Base-by-base conservation (phyloP, 768 basidiomycete species). In the Zangia roseola region DNA sequence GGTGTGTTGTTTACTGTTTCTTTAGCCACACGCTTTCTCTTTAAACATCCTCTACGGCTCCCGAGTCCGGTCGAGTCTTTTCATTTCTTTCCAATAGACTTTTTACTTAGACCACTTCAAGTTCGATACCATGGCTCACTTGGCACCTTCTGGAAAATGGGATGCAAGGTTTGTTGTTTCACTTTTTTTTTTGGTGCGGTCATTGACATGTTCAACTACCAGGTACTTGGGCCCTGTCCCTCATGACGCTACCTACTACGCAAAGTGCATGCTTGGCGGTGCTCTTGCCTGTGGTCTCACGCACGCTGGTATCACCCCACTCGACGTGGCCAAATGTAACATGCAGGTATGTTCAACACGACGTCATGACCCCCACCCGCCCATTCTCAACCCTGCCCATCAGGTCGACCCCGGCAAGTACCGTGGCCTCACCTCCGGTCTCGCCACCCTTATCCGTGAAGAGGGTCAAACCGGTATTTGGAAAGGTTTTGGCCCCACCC, bases 401-500 rank as follows among this genome's bases (percentile, higher is more conserved):
- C 6, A 91, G 89, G 89, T 91, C 55, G 79, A 83, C 76, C 84
- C 89, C 16, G 57, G 57, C 48, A 91, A 91, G 68, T 91, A 84
- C 76, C 80, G 74, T 59, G 84, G 88, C 50, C 81, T 86, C 55
- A 59, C 74, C 40, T 72, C 79, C 43, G 74, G 79, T 56, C 72
- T 93, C 54, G 75, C 77, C 49, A 76, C 78, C 33, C 82, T 94
- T 63, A 45, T 88, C 47, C 81, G 80, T 35, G 90, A 91, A 68
- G 89, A 94, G 71, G 90, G 94, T 61, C 71, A 83, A 52, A 82
- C 70, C 33, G 94, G 91, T 70, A 82, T 97, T 71, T 88, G 93
- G 84, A 97, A 95, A 72, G 94, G 94, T 62, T 76, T 97, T 66
- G 90, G 90, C 31, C 94, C 94, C 45, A 97, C 94, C 51, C 76